phyloP scores from a whole-genome alignment of 1,139 yeast genomes.

The Candida sp. region DNA sequence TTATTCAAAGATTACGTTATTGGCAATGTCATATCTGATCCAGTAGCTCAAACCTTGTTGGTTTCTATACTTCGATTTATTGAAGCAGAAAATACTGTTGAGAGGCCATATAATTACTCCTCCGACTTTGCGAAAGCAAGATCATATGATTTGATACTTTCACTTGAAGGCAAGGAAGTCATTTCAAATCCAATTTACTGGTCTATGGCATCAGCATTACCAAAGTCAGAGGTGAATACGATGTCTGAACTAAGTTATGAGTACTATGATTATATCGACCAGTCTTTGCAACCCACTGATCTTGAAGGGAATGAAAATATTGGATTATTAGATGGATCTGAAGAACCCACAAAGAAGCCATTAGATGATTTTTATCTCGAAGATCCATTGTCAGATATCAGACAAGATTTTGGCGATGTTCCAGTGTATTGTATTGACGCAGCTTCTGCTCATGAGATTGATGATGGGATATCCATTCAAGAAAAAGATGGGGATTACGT shows the following conservation, averaged over 20 bases:
- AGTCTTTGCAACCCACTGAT: not conserved
- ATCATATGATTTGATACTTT: constrained; percentile 44
- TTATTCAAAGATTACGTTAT: constrained; percentile 48
- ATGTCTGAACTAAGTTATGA: constrained; percentile 40
- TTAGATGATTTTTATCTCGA: constrained; percentile 21
- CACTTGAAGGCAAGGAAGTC: constrained; percentile 9
- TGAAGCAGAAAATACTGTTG: constrained; percentile 14
- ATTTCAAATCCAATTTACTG: constrained; percentile 47
- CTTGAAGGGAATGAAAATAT: not conserved
- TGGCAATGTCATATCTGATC: constrained; percentile 44
- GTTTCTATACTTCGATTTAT: constrained; percentile 34
- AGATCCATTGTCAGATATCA: constrained; percentile 30
- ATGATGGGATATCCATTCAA: constrained; percentile 81
- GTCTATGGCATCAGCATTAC: constrained; percentile 40
- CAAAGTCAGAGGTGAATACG: constrained; percentile 30
- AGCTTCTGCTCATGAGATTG: constrained; percentile 81
- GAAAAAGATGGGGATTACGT: constrained; percentile 28
- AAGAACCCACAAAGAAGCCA: too few species aligned
- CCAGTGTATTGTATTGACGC: constrained; percentile 86
- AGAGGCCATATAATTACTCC: constrained; percentile 10
- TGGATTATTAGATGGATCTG: not conserved
- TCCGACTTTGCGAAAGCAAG: constrained; percentile 45
- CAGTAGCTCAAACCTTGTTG: constrained; percentile 29
- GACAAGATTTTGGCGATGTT: constrained; percentile 36
- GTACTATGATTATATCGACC: constrained; percentile 34